Evolutionary conservation across 768 basidiomycete genomes (phyloP).

Genomic region (Crepidotus variabilis): DNA sequence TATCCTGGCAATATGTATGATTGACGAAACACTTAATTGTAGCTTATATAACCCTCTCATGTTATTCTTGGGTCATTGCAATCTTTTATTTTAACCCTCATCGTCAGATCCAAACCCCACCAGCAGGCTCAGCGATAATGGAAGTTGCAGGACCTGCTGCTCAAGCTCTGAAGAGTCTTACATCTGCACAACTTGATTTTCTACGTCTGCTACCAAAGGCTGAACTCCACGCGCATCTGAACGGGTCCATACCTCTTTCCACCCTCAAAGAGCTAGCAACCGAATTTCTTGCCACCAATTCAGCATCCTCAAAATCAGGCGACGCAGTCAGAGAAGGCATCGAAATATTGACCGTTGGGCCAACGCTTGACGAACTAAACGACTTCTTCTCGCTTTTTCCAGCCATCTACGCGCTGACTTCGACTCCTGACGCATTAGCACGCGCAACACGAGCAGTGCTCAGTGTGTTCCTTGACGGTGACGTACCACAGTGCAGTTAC

Average conservation of each 20-base stretch:
- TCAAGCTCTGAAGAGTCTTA: conserved; percentile 51
- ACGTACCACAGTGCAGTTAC: conserved; percentile 56
- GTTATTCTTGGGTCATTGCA: background rate
- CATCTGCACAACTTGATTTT: conserved; percentile 49
- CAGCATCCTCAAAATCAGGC: conserved; percentile 13
- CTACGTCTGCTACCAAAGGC: conserved; percentile 69
- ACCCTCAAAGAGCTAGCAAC: conserved; percentile 60
- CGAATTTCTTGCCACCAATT: conserved; percentile 25
- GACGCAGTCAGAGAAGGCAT: conserved; percentile 28
- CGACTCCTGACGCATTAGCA: conserved; percentile 50
- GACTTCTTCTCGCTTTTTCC: conserved; percentile 79
- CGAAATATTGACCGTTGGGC: conserved; percentile 38
- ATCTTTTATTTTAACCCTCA: background rate
- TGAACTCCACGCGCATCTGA: conserved; percentile 83
- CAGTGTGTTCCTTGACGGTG: conserved; percentile 50
- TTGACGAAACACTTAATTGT: background rate
- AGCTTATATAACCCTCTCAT: no score
- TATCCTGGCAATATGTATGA: conserved; percentile 42
- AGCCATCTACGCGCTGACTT: conserved; percentile 74
- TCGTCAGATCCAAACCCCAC: background rate
- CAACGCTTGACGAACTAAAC: conserved; percentile 46
- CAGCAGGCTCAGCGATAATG: background rate
- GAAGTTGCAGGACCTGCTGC: conserved; percentile 40
- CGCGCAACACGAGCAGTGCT: conserved; percentile 66
- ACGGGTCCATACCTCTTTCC: conserved; percentile 74